Percentiles rank a stretch among this genome's conserved stretches.
Evolutionary conservation across 495 filamentous ascomycete species (phyloP).

Genomic region (Pyrenula aspistea): DNA sequence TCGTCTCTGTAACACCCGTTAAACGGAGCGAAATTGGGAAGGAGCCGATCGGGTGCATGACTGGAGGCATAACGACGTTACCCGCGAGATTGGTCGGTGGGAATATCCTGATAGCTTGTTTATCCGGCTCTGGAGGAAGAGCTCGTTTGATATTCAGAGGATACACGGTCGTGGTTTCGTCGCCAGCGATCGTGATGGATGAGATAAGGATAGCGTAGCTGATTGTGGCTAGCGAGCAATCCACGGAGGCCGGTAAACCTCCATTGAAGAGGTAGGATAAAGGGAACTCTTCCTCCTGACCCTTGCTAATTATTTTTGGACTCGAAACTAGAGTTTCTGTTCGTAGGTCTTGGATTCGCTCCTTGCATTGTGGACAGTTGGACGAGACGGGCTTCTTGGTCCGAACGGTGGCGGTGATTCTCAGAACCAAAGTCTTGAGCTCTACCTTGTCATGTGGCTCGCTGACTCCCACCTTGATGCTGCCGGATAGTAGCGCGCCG

Average conservation of each 20-base stretch:
- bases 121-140: conserved; percentile 60
- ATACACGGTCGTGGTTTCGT: conserved; percentile 52
- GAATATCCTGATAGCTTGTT: conserved; percentile 77
- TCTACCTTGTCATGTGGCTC: conserved; percentile 41
- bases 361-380: conserved; percentile 67
- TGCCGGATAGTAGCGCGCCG: conserved; percentile 80
- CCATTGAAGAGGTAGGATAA: conserved; percentile 85
- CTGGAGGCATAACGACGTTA: conserved; percentile 61
- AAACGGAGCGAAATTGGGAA: conserved; percentile 70
- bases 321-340: conserved; percentile 69
- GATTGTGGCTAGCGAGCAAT: conserved; percentile 57
- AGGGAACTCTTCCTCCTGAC: conserved; percentile 66
- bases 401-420: conserved; percentile 49
- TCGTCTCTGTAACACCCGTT: conserved; percentile 62
- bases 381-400: conserved; percentile 67
- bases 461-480: conserved; percentile 58
- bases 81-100: conserved; percentile 89
- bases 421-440: conserved; percentile 60
- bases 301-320: conserved; percentile 47
- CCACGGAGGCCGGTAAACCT: conserved; percentile 69
- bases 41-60: conserved; percentile 79
- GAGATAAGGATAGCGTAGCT: conserved; percentile 70
- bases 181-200: conserved; percentile 45
- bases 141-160: conserved; percentile 63
- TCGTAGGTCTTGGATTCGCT: conserved; percentile 56